These are phyloP conservation scores for Alternaria dauci DNA, from an alignment of 2,329 filamentous ascomycete genomes.

Conservation along the genomic window DNA sequence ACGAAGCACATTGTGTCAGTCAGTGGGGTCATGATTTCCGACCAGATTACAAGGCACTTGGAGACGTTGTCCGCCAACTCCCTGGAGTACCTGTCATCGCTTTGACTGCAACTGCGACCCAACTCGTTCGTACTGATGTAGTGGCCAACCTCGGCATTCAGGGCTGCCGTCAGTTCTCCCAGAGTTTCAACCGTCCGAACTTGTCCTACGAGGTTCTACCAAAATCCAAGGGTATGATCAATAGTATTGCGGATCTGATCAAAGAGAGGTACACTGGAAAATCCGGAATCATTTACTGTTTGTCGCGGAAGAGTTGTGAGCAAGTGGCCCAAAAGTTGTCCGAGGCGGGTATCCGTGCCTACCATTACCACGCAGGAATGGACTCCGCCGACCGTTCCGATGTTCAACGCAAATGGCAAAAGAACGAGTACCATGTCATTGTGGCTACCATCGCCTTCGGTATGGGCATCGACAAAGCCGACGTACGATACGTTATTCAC, in stretches of 20 bases:
- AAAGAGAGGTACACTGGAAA: slow-evolving; percentile 72
- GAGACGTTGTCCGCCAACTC: slow-evolving; percentile 75
- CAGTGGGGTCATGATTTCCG: slow-evolving; percentile 99
- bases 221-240: slow-evolving; percentile 70
- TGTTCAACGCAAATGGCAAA: slow-evolving; percentile 85
- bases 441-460: slow-evolving; percentile 98
- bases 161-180: slow-evolving; percentile 79
- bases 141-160: slow-evolving; percentile 89
- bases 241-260: slow-evolving; percentile 71
- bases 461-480: slow-evolving; percentile 99
- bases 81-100: slow-evolving; percentile 89
- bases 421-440: slow-evolving; percentile 81
- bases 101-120: slow-evolving; percentile 91
- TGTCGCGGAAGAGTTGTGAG: slow-evolving; percentile 86
- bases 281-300: slow-evolving; percentile 91
- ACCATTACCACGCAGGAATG: slow-evolving; percentile 88
- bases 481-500: slow-evolving; percentile 96
- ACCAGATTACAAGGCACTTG: slow-evolving; percentile 90
- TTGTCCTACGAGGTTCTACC: slow-evolving; percentile 83
- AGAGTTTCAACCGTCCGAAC: slow-evolving; percentile 98
- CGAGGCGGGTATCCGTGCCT: slow-evolving; percentile 72
- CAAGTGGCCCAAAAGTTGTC: slow-evolving; percentile 75
- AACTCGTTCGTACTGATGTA: slow-evolving; percentile 90
- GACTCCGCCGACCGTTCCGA: slow-evolving; percentile 70
- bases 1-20: slow-evolving; percentile 99